phyloP scores from a whole-genome alignment of 139 green algal species.

The Asterochloris sp. region DNA sequence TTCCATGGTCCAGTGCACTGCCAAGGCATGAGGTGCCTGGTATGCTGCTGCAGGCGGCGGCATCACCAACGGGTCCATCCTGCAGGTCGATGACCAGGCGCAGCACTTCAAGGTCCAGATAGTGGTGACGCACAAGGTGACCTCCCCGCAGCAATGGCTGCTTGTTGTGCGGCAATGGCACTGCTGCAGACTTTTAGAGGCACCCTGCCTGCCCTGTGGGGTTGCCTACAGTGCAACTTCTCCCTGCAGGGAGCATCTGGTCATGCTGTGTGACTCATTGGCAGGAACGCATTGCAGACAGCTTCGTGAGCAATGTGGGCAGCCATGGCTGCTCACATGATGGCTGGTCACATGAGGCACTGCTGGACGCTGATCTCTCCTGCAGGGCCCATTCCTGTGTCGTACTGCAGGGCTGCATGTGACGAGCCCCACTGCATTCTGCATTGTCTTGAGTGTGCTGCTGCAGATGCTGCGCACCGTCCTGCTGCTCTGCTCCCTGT shows the following conservation, averaged over 20 bases:
- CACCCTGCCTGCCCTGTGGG: neutral
- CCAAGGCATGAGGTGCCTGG: neutral
- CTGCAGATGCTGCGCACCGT: no score
- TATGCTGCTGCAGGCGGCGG: constrained; percentile 63
- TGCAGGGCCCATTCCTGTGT: no score
- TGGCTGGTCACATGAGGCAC: no score
- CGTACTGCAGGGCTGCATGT: no score
- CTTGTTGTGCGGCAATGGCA: neutral
- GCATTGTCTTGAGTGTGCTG: no score
- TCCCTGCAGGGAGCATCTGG: no score
- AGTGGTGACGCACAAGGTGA: constrained; percentile 58
- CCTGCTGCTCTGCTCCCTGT: no score
- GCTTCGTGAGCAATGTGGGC: neutral
- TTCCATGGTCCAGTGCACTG: no score
- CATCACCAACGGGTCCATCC: constrained; percentile 50
- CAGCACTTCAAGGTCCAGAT: constrained; percentile 71
- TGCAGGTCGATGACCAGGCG: constrained; percentile 70
- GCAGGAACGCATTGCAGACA: neutral
- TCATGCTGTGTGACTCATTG: neutral
- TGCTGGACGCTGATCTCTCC: no score
- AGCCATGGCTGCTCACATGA: no score
- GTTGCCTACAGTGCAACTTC: neutral
- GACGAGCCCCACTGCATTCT: no score
- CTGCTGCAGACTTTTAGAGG: neutral
- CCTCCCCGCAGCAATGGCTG: no score